phyloP scores from a whole-genome alignment of 495 filamentous ascomycete genomes.

The Mytilinidion resinicola region DNA sequence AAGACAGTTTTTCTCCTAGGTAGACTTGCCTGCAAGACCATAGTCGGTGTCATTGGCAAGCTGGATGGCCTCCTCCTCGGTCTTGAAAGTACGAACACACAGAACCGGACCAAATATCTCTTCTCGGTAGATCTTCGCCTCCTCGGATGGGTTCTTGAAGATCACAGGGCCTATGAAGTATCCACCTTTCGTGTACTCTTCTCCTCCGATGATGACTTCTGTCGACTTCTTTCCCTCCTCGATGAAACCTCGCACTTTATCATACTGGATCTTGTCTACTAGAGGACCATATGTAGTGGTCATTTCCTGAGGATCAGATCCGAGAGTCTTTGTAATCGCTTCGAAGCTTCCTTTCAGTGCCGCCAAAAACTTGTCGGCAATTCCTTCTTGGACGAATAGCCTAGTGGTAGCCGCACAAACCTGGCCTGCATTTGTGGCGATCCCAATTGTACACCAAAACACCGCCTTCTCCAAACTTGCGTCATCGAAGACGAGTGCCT shows the following conservation, averaged over 20 bases:
- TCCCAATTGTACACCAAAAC: not conserved
- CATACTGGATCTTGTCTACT: slow-evolving; percentile 4
- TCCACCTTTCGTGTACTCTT: not conserved
- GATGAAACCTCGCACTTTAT: slow-evolving; percentile 4
- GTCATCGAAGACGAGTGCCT: slow-evolving; percentile 6
- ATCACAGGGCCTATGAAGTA: slow-evolving; percentile 32
- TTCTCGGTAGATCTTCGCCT: slow-evolving; percentile 20
- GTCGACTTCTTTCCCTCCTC: slow-evolving; percentile 8
- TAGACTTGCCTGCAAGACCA: slow-evolving; percentile 9
- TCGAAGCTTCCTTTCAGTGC: slow-evolving; percentile 24
- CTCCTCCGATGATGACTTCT: slow-evolving; percentile 2
- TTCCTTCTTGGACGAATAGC: slow-evolving; percentile 27
- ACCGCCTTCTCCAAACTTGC: slow-evolving; percentile 4
- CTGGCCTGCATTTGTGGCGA: slow-evolving; percentile 7
- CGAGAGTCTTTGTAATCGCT: slow-evolving; percentile 17
- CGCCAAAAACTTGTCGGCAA: slow-evolving; percentile 29
- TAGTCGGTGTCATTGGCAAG: slow-evolving; percentile 30
- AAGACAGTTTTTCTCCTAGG: not conserved
- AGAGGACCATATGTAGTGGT: slow-evolving; percentile 6
- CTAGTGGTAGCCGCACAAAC: slow-evolving; percentile 18
- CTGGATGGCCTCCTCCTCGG: slow-evolving; percentile 31
- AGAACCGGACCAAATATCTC: slow-evolving; percentile 35
- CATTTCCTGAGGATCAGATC: slow-evolving; percentile 4
- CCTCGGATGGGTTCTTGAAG: slow-evolving; percentile 15
- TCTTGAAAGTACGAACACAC: slow-evolving; percentile 32